Conservation (phyloP, 306 rosid genomes). For the Malus asiatica region DNA sequence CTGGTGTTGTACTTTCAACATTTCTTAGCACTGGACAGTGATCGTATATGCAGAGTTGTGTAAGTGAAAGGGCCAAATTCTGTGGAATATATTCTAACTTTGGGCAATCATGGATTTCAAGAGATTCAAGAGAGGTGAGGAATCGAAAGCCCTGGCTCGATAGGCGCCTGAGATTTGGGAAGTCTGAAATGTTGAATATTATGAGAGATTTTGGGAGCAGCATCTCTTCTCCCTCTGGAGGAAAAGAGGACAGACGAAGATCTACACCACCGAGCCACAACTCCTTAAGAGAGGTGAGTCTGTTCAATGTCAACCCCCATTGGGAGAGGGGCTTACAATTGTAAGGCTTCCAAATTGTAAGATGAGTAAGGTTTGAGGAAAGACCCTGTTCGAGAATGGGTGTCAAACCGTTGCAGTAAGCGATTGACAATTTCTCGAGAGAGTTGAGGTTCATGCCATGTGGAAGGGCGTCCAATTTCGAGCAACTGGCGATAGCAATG, state of each 20-base stretch:
- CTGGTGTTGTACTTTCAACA: no score
- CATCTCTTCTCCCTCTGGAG: not conserved
- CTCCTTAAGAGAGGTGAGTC: not conserved
- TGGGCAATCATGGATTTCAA: no score
- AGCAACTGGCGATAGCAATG: not conserved
- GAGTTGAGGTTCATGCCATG: not conserved
- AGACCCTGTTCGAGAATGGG: not conserved
- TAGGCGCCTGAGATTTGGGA: not conserved
- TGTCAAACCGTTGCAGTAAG: not conserved
- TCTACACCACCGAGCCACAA: not conserved
- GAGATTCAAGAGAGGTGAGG: not conserved
- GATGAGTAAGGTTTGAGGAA: not conserved
- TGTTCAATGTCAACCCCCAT: not conserved
- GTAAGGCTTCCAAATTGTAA: not conserved
- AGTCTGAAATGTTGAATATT: not conserved
- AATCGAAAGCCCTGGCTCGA: not conserved
- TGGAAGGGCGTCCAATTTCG: not conserved
- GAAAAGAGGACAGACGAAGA: not conserved
- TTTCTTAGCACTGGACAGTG: no score
- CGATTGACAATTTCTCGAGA: not conserved
- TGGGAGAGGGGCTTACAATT: not conserved
- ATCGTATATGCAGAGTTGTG: no score
- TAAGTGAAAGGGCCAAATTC: no score
- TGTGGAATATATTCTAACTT: no score
- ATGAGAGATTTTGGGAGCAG: not conserved